Evolutionary conservation across 1,139 yeast species (phyloP).

Genomic region (Protomyces lactucae-debilis): DNA sequence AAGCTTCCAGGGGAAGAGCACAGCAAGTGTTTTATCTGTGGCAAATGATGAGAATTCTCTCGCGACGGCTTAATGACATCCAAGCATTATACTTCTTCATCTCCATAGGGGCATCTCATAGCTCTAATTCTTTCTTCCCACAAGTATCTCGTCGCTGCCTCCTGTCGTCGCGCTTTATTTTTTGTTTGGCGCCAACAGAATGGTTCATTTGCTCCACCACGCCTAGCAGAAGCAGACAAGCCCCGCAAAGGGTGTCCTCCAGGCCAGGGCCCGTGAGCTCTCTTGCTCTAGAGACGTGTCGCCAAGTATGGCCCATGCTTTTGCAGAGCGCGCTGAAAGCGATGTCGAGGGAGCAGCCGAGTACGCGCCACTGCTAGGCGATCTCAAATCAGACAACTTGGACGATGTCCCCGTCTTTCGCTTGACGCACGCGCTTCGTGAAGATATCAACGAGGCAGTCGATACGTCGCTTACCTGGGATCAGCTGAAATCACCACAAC

Average conservation of each 20-base stretch:
- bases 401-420: constrained; percentile 39
- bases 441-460: constrained; percentile 44
- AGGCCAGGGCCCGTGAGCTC: too few species aligned
- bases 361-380: constrained; percentile 6
- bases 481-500: constrained; percentile 54
- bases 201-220: too few species aligned
- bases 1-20: constrained; percentile 19
- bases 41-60: not conserved
- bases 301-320: too few species aligned
- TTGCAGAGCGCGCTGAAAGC: not conserved
- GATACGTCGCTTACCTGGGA: constrained; percentile 52
- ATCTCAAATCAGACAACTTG: constrained; percentile 28
- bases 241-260: too few species aligned
- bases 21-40: constrained; percentile 13
- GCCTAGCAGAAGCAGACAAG: too few species aligned
- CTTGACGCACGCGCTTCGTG: constrained; percentile 32
- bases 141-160: too few species aligned
- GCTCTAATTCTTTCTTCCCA: not conserved
- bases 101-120: not conserved
- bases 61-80: not conserved
- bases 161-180: too few species aligned
- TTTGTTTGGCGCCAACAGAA: too few species aligned
- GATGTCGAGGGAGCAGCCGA: not conserved
- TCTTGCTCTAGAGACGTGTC: too few species aligned
- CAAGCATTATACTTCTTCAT: not conserved